Percentiles rank a stretch among this genome's conserved stretches.
Conservation (phyloP, 2,329 filamentous ascomycete species). For the Beauveria scarabaeidicola region DNA sequence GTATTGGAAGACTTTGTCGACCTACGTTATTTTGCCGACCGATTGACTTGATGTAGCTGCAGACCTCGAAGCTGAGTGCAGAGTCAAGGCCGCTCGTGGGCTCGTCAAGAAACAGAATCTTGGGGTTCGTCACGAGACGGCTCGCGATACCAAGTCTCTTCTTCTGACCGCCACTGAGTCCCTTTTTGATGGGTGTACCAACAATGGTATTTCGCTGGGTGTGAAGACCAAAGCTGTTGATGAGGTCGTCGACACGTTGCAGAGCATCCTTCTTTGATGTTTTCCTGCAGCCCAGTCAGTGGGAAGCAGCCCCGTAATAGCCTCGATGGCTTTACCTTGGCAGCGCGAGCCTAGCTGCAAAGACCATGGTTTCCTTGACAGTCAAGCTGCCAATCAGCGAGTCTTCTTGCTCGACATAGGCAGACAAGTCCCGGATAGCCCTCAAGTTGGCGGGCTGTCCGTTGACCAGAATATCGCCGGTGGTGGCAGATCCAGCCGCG, state of each 20-base stretch:
- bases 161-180: slow-evolving; percentile 80
- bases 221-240: slow-evolving; percentile 65
- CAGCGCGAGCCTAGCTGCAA: slow-evolving; percentile 59
- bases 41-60: slow-evolving; percentile 60
- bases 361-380: slow-evolving; percentile 69
- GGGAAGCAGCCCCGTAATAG: background rate
- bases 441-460: slow-evolving; percentile 43
- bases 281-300: slow-evolving; percentile 17
- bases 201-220: slow-evolving; percentile 63
- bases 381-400: slow-evolving; percentile 74
- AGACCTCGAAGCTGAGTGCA: slow-evolving; percentile 65
- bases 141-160: slow-evolving; percentile 70
- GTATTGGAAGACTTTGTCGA: background rate
- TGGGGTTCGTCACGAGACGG: slow-evolving; percentile 72
- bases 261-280: slow-evolving; percentile 46
- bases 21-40: slow-evolving; percentile 57
- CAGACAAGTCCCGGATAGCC: slow-evolving; percentile 56
- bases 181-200: slow-evolving; percentile 75
- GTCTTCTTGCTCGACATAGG: slow-evolving; percentile 85
- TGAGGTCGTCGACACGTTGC: slow-evolving; percentile 54
- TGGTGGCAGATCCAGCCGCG: slow-evolving; percentile 33
- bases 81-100: slow-evolving; percentile 80
- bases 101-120: slow-evolving; percentile 75
- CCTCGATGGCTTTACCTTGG: slow-evolving; percentile 9
- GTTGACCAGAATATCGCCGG: slow-evolving; percentile 52